These are phyloP conservation scores for Pichia terricola DNA, from an alignment of 1,139 yeast genomes.

Conservation along the genomic window DNA sequence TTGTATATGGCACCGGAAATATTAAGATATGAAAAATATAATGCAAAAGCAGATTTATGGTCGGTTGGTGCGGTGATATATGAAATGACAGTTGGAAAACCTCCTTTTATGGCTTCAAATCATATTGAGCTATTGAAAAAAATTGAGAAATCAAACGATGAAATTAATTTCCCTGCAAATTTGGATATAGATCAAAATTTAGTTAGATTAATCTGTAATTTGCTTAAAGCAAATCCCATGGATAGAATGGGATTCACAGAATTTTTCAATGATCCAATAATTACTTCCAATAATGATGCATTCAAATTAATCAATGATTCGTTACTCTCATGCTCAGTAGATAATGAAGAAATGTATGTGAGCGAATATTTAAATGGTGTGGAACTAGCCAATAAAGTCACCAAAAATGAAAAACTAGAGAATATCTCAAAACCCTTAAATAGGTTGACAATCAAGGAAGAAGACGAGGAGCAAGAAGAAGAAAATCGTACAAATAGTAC, in stretches of 20 bases:
- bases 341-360: constrained; percentile 72
- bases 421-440: constrained; percentile 8
- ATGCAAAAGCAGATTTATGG: constrained; percentile 97
- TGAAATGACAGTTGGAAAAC: constrained; percentile 91
- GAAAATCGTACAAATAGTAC: neutral
- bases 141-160: constrained; percentile 74
- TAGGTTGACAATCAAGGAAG: constrained; percentile 10
- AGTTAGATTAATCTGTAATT: constrained; percentile 58
- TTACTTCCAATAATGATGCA: constrained; percentile 28
- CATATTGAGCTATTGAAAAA: constrained; percentile 81
- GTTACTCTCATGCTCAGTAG: constrained; percentile 50
- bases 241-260: constrained; percentile 84
- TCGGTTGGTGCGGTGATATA: constrained; percentile 93
- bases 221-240: constrained; percentile 75
- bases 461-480: constrained; percentile 9
- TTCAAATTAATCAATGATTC: constrained; percentile 44
- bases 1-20: constrained; percentile 98
- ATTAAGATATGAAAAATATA: constrained; percentile 84
- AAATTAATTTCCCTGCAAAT: constrained; percentile 61
- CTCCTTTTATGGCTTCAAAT: constrained; percentile 89
- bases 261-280: constrained; percentile 61
- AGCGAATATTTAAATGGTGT: constrained; percentile 53
- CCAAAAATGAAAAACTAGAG: constrained; percentile 2
- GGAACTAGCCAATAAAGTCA: constrained; percentile 1
- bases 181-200: constrained; percentile 55